Percentiles rank a stretch among this genome's conserved stretches.
These are phyloP conservation scores for Debaryomyces sp. DNA, from an alignment of 1,139 yeast species.

Conservation along the genomic window DNA sequence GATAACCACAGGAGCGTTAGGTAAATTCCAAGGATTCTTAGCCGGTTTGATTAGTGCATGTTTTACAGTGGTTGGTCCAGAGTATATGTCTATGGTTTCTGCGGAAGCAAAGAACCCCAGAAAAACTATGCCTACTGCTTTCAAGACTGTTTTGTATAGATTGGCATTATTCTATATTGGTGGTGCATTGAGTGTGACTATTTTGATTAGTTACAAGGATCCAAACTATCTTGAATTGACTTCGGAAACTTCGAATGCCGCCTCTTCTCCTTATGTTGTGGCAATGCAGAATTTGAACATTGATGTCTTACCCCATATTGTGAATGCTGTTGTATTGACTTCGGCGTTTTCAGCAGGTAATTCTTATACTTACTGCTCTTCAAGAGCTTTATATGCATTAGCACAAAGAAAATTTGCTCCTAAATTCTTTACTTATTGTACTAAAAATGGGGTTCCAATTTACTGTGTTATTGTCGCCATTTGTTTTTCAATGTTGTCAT, in stretches of 20 bases:
- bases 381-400: constrained; percentile 45
- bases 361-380: constrained; percentile 45
- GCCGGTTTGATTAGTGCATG: constrained; percentile 62
- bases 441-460: constrained; percentile 64
- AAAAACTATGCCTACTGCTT: constrained; percentile 75
- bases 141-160: constrained; percentile 74
- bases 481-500: constrained; percentile 37
- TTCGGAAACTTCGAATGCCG: constrained; percentile 24
- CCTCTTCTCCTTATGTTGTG: constrained; percentile 47
- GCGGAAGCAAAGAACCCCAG: constrained; percentile 83
- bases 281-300: constrained; percentile 47
- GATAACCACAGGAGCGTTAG: constrained; percentile 56
- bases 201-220: constrained; percentile 45
- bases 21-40: constrained; percentile 72
- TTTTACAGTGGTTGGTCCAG: constrained; percentile 83
- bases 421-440: constrained; percentile 33
- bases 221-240: constrained; percentile 32
- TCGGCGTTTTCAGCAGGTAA: constrained; percentile 50
- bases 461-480: constrained; percentile 43
- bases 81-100: constrained; percentile 80
- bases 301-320: constrained; percentile 42
- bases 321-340: constrained; percentile 37
- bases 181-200: constrained; percentile 44
- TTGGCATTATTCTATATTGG: constrained; percentile 68
- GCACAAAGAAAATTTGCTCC: constrained; percentile 46